Evolutionary conservation across 1,284 basidiomycete genomes (phyloP).

Genomic region (Wallemia mellicola): DNA sequence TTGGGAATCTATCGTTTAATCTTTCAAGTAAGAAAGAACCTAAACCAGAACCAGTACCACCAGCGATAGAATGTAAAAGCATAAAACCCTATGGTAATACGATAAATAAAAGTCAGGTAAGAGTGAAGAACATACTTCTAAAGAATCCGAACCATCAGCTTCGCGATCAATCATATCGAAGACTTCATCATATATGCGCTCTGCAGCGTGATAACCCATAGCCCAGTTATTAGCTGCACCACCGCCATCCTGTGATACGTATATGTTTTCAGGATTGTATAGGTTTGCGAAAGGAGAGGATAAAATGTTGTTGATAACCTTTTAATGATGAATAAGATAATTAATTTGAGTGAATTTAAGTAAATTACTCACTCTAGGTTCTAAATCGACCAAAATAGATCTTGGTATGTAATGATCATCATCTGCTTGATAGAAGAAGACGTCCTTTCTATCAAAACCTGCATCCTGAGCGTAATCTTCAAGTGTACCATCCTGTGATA

Average conservation of each 20-base stretch:
- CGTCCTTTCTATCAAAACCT: conserved; percentile 72
- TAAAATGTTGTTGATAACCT: conserved; percentile 92
- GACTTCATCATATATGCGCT: conserved; percentile 78
- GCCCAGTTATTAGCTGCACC: conserved; percentile 99
- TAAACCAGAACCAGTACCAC: conserved; percentile 89
- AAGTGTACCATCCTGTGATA: conserved; percentile 67
- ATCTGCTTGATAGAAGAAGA: conserved; percentile 99
- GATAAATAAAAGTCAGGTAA: too few species aligned
- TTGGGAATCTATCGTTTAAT: conserved; percentile 89
- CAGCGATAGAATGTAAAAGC: conserved; percentile 94
- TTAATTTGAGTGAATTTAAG: neutral
- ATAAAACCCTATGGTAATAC: conserved; percentile 96
- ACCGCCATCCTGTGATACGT: conserved; percentile 75
- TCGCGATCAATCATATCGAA: conserved; percentile 99
- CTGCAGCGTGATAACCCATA: conserved; percentile 66
- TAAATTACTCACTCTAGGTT: conserved; percentile 44
- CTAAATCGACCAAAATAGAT: conserved; percentile 87
- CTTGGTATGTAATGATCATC: conserved; percentile 98
- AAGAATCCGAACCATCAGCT: conserved; percentile 86
- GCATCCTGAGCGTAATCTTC: conserved; percentile 85
- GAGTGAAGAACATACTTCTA: too few species aligned
- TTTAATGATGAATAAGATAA: neutral
- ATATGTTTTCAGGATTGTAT: conserved; percentile 97
- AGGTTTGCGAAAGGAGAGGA: conserved; percentile 69
- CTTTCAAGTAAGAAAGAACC: conserved; percentile 90